Evolutionary conservation across 2,329 filamentous ascomycete genomes (phyloP).

Genomic region (Sporothrix humicola): DNA sequence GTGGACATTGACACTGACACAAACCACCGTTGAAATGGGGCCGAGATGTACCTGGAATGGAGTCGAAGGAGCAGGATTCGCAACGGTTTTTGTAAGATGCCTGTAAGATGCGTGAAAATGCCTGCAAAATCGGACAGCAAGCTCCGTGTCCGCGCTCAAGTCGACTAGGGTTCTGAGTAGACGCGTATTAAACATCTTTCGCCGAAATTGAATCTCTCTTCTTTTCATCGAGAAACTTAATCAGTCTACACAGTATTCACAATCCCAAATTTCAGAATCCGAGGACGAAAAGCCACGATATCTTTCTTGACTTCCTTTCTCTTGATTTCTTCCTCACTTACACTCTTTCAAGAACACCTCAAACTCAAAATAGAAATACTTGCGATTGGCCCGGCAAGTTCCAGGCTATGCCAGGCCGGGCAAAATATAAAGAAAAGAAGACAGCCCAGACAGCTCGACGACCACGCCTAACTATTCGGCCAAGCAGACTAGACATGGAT

Average conservation of each 20-base stretch:
- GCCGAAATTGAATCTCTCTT: too few relatives aligned
- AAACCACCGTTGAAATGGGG: neutral
- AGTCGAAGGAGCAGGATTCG: neutral
- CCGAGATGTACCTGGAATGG: neutral
- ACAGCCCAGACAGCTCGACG: too few relatives aligned
- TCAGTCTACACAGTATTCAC: neutral
- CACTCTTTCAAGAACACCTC: neutral
- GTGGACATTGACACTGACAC: too few relatives aligned
- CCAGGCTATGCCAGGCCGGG: neutral
- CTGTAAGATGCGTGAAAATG: neutral
- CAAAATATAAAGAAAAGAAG: neutral
- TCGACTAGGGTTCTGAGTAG: neutral
- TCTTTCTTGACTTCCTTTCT: too few relatives aligned
- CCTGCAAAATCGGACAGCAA: neutral
- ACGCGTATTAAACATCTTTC: too few relatives aligned
- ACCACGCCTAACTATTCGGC: too few relatives aligned
- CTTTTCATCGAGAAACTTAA: neutral
- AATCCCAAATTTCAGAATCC: neutral
- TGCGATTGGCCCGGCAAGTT: neutral
- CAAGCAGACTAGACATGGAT: neutral
- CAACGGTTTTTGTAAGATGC: neutral
- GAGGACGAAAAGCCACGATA: neutral
- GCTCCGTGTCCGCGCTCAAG: neutral
- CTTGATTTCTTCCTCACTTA: neutral
- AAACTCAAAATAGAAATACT: constrained; percentile 7